Conservation (phyloP, 1,284 basidiomycete genomes). For the Sporisorium graminicola region DNA sequence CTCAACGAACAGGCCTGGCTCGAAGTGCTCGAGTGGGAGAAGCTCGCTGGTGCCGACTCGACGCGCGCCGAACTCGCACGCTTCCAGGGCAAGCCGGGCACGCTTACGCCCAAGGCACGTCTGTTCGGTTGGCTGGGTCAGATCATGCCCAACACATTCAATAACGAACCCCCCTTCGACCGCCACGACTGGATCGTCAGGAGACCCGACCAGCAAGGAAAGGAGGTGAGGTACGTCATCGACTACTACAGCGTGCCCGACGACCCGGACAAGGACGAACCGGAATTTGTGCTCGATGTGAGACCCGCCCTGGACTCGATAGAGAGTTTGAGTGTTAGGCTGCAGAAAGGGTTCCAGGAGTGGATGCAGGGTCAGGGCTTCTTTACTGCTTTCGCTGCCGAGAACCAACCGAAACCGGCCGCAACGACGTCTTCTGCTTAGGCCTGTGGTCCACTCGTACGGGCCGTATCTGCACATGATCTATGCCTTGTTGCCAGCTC, state of each 20-base stretch:
- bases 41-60: conserved; percentile 57
- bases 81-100: conserved; percentile 91
- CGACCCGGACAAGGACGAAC: conserved; percentile 61
- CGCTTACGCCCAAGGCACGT: conserved; percentile 83
- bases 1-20: conserved; percentile 96
- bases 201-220: conserved; percentile 71
- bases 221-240: conserved; percentile 68
- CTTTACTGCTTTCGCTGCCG: conserved; percentile 38
- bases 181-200: conserved; percentile 98
- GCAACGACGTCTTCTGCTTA: conserved; percentile 5
- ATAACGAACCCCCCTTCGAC: conserved; percentile 92
- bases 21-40: conserved; percentile 95
- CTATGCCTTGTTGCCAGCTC: not conserved
- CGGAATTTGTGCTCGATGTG: conserved; percentile 63
- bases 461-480: not conserved
- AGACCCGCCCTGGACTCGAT: conserved; percentile 63
- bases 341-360: conserved; percentile 57
- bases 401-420: conserved; percentile 19
- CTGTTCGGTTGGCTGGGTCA: conserved; percentile 86
- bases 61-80: conserved; percentile 77
- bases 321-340: conserved; percentile 45
- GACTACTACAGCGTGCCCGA: conserved; percentile 67
- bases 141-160: conserved; percentile 89
- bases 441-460: not conserved
- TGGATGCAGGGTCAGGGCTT: conserved; percentile 56